A percentile compares a stretch with the other conserved stretches of the same genome.
phyloP scores from a whole-genome alignment of 805 yeast genomes.

The Candida ovalis region DNA sequence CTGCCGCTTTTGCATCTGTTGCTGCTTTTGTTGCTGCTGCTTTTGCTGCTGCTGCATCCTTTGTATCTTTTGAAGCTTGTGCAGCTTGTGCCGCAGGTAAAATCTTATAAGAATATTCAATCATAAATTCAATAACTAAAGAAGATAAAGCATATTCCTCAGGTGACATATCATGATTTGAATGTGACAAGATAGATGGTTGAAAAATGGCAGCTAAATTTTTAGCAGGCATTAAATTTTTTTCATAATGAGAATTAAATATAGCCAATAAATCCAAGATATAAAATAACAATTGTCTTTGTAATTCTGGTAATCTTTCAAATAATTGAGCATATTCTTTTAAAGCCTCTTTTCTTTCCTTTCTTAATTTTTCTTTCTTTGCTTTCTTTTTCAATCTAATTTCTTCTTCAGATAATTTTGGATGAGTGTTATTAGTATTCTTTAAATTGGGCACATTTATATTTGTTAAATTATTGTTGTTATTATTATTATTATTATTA shows the following conservation, averaged over 20 bases:
- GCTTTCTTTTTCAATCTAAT: conserved; percentile 37
- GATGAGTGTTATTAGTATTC: conserved; percentile 2
- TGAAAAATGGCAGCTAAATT: conserved; percentile 95
- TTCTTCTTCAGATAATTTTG: conserved; percentile 22
- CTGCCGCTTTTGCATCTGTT: not conserved
- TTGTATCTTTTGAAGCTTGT: conserved; percentile 1
- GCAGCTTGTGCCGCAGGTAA: conserved; percentile 48
- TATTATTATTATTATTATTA: too few species aligned
- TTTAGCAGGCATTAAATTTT: conserved; percentile 86
- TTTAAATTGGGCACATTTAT: not conserved
- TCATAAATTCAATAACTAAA: conserved; percentile 81
- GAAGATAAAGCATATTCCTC: conserved; percentile 87
- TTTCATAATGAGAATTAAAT: conserved; percentile 73
- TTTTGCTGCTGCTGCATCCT: not conserved
- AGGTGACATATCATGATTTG: conserved; percentile 88
- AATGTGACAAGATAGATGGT: conserved; percentile 92
- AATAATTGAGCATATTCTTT: conserved; percentile 69
- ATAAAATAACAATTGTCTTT: conserved; percentile 80
- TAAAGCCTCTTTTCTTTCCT: conserved; percentile 65
- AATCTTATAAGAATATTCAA: conserved; percentile 77
- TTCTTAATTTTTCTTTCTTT: conserved; percentile 54
- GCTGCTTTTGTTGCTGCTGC: not conserved
- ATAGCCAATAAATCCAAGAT: conserved; percentile 81
- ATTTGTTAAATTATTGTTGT: too few species aligned
- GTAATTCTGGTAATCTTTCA: conserved; percentile 65